Base-by-base conservation (phyloP, 805 yeast species). In the Wickerhamomyces sydowiorum region DNA sequence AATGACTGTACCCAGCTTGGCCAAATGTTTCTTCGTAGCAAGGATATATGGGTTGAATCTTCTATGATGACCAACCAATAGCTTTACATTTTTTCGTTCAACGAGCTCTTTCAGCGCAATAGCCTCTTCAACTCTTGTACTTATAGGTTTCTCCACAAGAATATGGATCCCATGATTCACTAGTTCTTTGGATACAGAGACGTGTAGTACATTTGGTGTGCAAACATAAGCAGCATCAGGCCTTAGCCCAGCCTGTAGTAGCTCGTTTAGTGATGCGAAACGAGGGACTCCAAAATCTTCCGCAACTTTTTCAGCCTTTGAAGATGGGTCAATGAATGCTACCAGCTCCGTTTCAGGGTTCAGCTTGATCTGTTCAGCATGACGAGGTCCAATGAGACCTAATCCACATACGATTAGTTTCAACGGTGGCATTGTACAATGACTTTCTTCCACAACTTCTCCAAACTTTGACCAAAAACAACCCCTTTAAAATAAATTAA, bases 321-420 rank as follows among this genome's bases (percentile, higher is more conserved):
- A 45, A 14, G 46, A 45, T 3, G 50, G 38, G 37, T 49, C 53
- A 20, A 49, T 47, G 7, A 49, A 43, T 18, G 45, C 53, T 1
- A 43, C 30, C 7, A 49, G 44, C 27, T 41, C 33, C 9, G 53
- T 47, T 12, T 40, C 23, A 3, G 50, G 48, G 29, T 50, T 45
- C 20, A 24, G 15, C 20, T 41, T 34, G 7, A 49, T 46, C 1
- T 50, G 51, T 36, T 49, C 44, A 10, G 51, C 51, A 43, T 49
- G 53, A 36, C 53, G 50, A 3, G 53, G 53, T 1, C 53, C 53
- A 18, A 49, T 49, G 33, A 49, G 49, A n/a, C 53, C 53, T 19
- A 47, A 47, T 1, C 53, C 53, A 25, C 47, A 41, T 9, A 49
- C 49, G 15, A 49, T 43, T 33, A 49, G 33, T 35, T 43, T 45